Percentiles rank a stretch among this genome's conserved stretches.
Evolutionary conservation across 345 rosid species (phyloP).

Genomic region (Geranium brycei): DNA sequence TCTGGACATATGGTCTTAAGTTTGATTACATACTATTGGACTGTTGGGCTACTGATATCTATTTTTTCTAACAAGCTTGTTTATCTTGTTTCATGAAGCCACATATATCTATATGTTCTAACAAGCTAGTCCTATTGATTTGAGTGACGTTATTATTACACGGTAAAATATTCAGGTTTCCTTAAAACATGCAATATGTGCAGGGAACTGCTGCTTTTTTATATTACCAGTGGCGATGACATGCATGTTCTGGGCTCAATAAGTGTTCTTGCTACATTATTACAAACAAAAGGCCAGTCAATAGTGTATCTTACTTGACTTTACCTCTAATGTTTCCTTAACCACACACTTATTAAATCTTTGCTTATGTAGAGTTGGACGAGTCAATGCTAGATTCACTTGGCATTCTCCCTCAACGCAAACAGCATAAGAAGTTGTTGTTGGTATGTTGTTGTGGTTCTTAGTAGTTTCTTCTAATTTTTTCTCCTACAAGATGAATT

Average conservation of each 20-base stretch:
- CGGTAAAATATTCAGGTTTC: too few relatives aligned
- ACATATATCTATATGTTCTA: too few relatives aligned
- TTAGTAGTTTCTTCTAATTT: not conserved
- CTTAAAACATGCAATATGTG: slow-evolving; percentile 6
- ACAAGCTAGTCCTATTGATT: slow-evolving; percentile 11
- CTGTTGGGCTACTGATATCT: not conserved
- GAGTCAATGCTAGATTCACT: slow-evolving; percentile 93
- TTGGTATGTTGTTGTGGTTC: slow-evolving; percentile 39
- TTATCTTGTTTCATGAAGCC: not conserved
- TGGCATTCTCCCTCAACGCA: slow-evolving; percentile 95
- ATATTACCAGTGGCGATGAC: slow-evolving; percentile 55
- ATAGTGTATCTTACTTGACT: slow-evolving; percentile 7
- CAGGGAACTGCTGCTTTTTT: slow-evolving; percentile 73
- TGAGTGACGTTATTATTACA: too few relatives aligned
- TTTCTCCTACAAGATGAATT: not conserved
- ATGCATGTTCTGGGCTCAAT: slow-evolving; percentile 71
- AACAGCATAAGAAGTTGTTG: slow-evolving; percentile 87
- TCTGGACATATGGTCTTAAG: not conserved
- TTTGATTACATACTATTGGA: not conserved
- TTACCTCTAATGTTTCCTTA: slow-evolving; percentile 2
- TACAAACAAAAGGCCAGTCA: slow-evolving; percentile 87
- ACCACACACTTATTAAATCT: slow-evolving; percentile 17
- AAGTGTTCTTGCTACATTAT: slow-evolving; percentile 69
- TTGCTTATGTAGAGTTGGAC: slow-evolving; percentile 54
- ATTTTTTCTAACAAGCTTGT: not conserved